phyloP scores from a whole-genome alignment of 352 stramenopile genomes.

The Hyaloperonospora brassicae region DNA sequence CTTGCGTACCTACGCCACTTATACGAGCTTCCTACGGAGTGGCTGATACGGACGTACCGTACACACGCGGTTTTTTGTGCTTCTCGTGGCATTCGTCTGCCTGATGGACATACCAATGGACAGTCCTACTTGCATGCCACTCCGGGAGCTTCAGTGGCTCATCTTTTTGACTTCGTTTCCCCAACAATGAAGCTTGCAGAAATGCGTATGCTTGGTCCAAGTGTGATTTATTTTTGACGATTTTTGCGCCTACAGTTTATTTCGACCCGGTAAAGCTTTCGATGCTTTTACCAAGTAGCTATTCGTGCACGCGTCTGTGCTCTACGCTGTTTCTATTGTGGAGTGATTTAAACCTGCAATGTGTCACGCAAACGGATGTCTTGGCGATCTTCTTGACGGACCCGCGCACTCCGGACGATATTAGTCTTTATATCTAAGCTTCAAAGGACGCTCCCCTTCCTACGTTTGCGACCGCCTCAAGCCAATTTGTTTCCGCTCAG shows the following conservation, averaged over 20 bases:
- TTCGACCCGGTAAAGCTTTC: conserved; percentile 10
- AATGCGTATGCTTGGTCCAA: not conserved
- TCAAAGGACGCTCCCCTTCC: not conserved
- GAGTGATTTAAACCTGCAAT: conserved; percentile 6
- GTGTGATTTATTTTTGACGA: conserved; percentile 7
- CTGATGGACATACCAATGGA: not conserved
- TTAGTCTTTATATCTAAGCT: not conserved
- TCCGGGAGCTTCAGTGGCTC: not conserved
- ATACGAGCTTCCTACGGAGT: not conserved
- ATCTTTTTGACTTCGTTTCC: not conserved
- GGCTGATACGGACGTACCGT: not conserved
- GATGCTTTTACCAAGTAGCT: not conserved
- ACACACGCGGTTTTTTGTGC: not conserved
- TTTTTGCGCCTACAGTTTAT: conserved; percentile 6
- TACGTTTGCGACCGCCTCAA: not conserved
- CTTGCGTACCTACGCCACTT: not conserved
- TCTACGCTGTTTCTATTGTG: conserved; percentile 3
- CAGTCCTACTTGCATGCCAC: not conserved
- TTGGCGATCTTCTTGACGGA: not conserved
- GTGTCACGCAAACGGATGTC: not conserved
- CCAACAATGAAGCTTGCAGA: not conserved
- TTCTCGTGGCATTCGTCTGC: not conserved
- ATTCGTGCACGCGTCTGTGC: not conserved
- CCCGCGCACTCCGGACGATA: not conserved
- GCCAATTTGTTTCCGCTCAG: conserved; percentile 4